Percentiles rank a stretch among this genome's conserved stretches.
Conservation (phyloP, 108 stramenopile genomes). For the Epithemia pelagica region DNA sequence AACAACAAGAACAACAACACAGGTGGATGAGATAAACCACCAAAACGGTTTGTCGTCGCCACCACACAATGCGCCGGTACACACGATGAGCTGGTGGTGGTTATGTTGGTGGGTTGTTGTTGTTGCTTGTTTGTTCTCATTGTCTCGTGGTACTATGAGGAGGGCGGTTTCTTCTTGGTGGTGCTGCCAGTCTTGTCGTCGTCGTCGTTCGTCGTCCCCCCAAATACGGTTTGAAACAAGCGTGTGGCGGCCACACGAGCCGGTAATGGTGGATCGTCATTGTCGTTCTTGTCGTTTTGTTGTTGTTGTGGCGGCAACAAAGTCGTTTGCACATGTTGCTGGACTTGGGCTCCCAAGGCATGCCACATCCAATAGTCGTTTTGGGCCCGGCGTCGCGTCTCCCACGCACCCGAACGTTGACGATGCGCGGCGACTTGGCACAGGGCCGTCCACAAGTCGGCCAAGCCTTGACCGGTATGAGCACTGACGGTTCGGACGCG, state of each 20-base stretch:
- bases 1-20: too few species aligned
- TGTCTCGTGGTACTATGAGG: too few species aligned
- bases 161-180: too few species aligned
- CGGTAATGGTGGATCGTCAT: background rate
- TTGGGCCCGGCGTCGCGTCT: conserved; percentile 43
- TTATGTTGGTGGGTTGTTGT: too few species aligned
- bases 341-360: conserved; percentile 28
- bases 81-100: too few species aligned
- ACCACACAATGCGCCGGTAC: too few species aligned
- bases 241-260: background rate
- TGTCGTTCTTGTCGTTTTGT: background rate
- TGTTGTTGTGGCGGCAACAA: conserved; percentile 18
- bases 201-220: conserved; percentile 44
- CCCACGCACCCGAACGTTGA: conserved; percentile 15
- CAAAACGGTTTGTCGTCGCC: too few species aligned
- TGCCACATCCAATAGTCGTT: conserved; percentile 80
- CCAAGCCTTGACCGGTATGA: conserved; percentile 42
- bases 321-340: conserved; percentile 26
- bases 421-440: conserved; percentile 11
- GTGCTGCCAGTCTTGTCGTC: too few species aligned
- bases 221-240: too few species aligned
- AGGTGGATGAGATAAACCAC: too few species aligned
- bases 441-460: conserved; percentile 53
- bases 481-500: conserved; percentile 61
- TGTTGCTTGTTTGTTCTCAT: too few species aligned